These are phyloP conservation scores for Magnusiomyces suaveolens DNA, from an alignment of 1,139 yeast species.

Conservation along the genomic window DNA sequence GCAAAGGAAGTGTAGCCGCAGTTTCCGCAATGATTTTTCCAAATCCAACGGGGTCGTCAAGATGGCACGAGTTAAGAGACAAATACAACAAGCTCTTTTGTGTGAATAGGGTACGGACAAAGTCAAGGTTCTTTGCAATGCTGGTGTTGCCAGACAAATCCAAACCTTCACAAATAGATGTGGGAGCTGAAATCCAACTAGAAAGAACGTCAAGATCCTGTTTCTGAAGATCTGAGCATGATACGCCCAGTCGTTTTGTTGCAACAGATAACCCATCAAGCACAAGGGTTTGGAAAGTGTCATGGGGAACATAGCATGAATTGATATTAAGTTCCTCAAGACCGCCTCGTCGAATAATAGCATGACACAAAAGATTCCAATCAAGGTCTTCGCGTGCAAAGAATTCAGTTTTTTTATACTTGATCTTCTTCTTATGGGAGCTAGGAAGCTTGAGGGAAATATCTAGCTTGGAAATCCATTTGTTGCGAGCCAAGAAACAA, in stretches of 20 bases:
- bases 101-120: constrained; percentile 6
- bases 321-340: constrained; percentile 75
- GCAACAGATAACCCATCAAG: constrained; percentile 42
- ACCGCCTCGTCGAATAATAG: constrained; percentile 55
- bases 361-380: constrained; percentile 60
- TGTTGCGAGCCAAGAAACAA: constrained; percentile 54
- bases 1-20: constrained; percentile 43
- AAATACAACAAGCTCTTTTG: constrained; percentile 39
- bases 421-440: constrained; percentile 12
- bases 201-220: constrained; percentile 49
- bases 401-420: constrained; percentile 12
- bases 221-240: constrained; percentile 53
- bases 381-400: constrained; percentile 57
- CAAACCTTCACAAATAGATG: constrained; percentile 60
- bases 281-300: constrained; percentile 40
- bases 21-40: constrained; percentile 44
- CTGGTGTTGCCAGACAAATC: constrained; percentile 75
- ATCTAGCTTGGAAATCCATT: constrained; percentile 56
- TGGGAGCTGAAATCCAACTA: constrained; percentile 50
- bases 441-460: constrained; percentile 11
- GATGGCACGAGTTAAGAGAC: constrained; percentile 61
- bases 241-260: constrained; percentile 70
- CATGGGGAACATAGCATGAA: constrained; percentile 59
- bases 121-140: neutral
- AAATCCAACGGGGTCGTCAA: constrained; percentile 46